A percentile compares a stretch with the other conserved stretches of the same genome.
Evolutionary conservation across 2,329 filamentous ascomycete genomes (phyloP).

Genomic region (Hymenoscyphus repandus): DNA sequence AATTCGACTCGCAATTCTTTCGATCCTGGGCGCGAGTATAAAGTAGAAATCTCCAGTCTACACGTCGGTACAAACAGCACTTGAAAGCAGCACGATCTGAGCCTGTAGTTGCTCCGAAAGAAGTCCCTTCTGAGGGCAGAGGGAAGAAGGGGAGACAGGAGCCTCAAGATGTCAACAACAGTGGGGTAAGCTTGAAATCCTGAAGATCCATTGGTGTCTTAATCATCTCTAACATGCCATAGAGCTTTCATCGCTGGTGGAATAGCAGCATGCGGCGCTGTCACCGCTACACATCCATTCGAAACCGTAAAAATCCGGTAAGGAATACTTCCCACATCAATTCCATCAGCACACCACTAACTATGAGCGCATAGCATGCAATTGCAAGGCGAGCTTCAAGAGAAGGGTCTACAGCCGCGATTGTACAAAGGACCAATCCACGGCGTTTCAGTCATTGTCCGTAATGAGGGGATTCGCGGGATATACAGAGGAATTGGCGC

Average conservation of each 20-base stretch:
- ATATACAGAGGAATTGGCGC: slow-evolving; percentile 85
- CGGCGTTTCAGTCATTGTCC: slow-evolving; percentile 81
- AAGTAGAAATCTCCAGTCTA: background rate
- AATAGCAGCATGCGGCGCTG: slow-evolving; percentile 93
- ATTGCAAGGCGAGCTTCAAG: slow-evolving; percentile 89
- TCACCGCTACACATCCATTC: slow-evolving; percentile 96
- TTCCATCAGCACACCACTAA: slow-evolving; percentile 8
- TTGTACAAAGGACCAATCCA: slow-evolving; percentile 90
- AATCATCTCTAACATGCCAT: slow-evolving; percentile 16
- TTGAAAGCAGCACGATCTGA: background rate
- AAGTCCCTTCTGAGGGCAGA: slow-evolving; percentile 16
- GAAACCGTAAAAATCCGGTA: slow-evolving; percentile 98
- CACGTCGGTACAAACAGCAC: background rate
- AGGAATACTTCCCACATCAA: slow-evolving; percentile 25
- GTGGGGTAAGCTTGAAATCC: slow-evolving; percentile 36
- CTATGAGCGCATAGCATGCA: slow-evolving; percentile 62
- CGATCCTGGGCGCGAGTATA: too few relatives aligned
- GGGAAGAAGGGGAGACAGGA: slow-evolving; percentile 17
- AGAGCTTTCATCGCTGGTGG: slow-evolving; percentile 91
- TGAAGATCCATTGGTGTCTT: background rate
- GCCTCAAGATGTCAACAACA: slow-evolving; percentile 46
- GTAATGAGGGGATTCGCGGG: slow-evolving; percentile 81
- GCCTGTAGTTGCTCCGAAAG: slow-evolving; percentile 2
- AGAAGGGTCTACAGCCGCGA: slow-evolving; percentile 76
- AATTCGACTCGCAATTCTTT: too few relatives aligned